phyloP scores from a whole-genome alignment of 495 filamentous ascomycete species.

The Amorphotheca resinae region DNA sequence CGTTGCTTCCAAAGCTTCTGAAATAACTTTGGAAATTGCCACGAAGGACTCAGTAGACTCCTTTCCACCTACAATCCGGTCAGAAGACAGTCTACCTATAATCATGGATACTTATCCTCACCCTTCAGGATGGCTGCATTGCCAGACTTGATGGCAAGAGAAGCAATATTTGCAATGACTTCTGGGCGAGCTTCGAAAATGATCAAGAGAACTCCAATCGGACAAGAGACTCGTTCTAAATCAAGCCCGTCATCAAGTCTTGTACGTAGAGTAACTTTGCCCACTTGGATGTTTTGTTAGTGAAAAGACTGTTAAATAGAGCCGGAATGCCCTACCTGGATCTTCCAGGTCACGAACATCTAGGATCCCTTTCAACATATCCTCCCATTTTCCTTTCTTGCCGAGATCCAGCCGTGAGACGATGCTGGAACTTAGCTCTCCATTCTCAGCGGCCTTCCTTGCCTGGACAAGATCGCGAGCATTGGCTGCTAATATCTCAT shows the following conservation, averaged over 20 bases:
- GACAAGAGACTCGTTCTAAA: constrained; percentile 77
- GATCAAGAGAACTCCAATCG: constrained; percentile 90
- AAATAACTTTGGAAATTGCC: constrained; percentile 78
- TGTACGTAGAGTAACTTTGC: constrained; percentile 70
- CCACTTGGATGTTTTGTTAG: constrained; percentile 43
- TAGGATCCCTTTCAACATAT: constrained; percentile 92
- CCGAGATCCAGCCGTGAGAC: constrained; percentile 83
- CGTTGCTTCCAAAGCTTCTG: constrained; percentile 61
- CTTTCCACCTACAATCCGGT: constrained; percentile 57
- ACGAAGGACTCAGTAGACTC: constrained; percentile 90
- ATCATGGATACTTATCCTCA: constrained; percentile 48
- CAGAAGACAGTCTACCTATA: background rate
- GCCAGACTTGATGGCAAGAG: constrained; percentile 93
- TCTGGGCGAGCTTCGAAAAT: constrained; percentile 98
- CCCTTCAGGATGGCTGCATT: constrained; percentile 97
- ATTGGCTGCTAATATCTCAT: constrained; percentile 77
- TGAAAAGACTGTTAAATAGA: background rate
- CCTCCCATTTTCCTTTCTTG: constrained; percentile 83
- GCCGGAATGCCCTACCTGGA: constrained; percentile 46
- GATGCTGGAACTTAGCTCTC: constrained; percentile 68
- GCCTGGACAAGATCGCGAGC: constrained; percentile 65
- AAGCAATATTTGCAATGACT: constrained; percentile 96
- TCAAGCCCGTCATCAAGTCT: constrained; percentile 78
- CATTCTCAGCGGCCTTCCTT: constrained; percentile 54
- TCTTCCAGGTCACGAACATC: constrained; percentile 80